A percentile compares a stretch with the other conserved stretches of the same genome.
These are phyloP conservation scores for Chrysosporium queenslandicum DNA, from an alignment of 2,329 filamentous ascomycete genomes.

Conservation along the genomic window DNA sequence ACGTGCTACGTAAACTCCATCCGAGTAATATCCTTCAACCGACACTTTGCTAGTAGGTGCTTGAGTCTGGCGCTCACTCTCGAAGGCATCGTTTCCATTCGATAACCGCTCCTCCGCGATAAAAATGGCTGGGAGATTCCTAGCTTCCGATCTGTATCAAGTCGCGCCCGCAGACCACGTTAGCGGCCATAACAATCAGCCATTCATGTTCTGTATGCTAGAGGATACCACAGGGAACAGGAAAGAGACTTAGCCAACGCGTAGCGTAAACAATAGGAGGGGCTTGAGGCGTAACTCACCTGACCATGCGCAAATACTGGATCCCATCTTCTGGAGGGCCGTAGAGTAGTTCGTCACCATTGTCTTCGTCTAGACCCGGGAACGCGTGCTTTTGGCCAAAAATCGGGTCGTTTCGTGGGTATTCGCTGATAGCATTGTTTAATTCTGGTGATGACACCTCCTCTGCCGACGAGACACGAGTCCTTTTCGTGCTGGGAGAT, in stretches of 20 bases:
- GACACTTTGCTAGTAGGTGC: slow-evolving; percentile 19
- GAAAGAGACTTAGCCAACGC: slow-evolving; percentile 19
- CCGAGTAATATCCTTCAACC: slow-evolving; percentile 55
- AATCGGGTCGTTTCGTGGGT: slow-evolving; percentile 48
- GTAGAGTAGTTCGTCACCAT: slow-evolving; percentile 52
- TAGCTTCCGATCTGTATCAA: slow-evolving; percentile 20
- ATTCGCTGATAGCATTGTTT: slow-evolving; percentile 20
- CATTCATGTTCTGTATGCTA: slow-evolving; percentile 9
- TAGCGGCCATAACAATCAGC: slow-evolving; percentile 7
- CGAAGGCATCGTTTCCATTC: slow-evolving; percentile 10
- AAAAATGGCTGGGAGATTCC: slow-evolving; percentile 17
- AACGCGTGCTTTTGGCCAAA: slow-evolving; percentile 66
- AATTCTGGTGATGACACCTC: slow-evolving; percentile 18
- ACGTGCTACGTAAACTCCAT: slow-evolving; percentile 67
- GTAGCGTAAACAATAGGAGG: slow-evolving; percentile 20
- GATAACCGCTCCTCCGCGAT: slow-evolving; percentile 10
- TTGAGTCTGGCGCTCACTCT: slow-evolving; percentile 26
- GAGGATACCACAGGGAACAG: slow-evolving; percentile 11
- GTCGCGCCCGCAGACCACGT: slow-evolving; percentile 1
- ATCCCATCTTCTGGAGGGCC: slow-evolving; percentile 59
- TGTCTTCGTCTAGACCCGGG: slow-evolving; percentile 47
- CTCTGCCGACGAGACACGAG: slow-evolving; percentile 24
- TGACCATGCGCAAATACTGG: slow-evolving; percentile 60
- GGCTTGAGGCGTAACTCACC: slow-evolving; percentile 40
- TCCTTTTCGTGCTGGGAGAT: slow-evolving; percentile 23